phyloP scores from a whole-genome alignment of 805 yeast genomes.

The Pichia cephalocereana region DNA sequence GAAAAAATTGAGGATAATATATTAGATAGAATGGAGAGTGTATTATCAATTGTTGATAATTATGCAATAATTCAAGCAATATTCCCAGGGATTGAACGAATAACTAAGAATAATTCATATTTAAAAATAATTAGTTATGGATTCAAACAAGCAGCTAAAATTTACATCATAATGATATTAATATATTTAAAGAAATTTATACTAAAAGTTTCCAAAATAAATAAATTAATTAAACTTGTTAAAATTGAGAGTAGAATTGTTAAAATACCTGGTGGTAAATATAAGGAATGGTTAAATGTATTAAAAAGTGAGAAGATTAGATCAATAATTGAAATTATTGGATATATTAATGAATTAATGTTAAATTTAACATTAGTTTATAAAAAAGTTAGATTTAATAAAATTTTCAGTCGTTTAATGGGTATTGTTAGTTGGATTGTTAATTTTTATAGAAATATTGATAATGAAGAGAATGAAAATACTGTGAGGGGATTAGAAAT shows the following conservation, averaged over 20 bases:
- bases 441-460: constrained; percentile 21
- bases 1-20: constrained; percentile 13
- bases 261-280: not conserved
- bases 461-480: constrained; percentile 17
- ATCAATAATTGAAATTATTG: constrained; percentile 20
- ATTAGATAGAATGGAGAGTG: constrained; percentile 16
- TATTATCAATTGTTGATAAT: constrained; percentile 22
- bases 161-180: constrained; percentile 22
- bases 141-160: constrained; percentile 17
- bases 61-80: constrained; percentile 21
- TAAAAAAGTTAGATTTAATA: constrained; percentile 16
- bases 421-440: constrained; percentile 23
- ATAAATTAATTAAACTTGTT: constrained; percentile 13
- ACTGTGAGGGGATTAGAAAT: not conserved
- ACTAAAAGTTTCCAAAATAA: constrained; percentile 15
- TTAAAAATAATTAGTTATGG: constrained; percentile 12
- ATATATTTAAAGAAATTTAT: constrained; percentile 21
- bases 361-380: constrained; percentile 20
- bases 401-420: constrained; percentile 13
- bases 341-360: constrained; percentile 24
- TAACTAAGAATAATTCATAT: not conserved
- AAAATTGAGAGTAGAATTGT: constrained; percentile 18
- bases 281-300: constrained; percentile 12
- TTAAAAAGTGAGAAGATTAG: constrained; percentile 20
- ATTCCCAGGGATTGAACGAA: constrained; percentile 9